Percentiles rank a stretch among this genome's conserved stretches.
These are phyloP conservation scores for Theobroma grandiflorum DNA, from an alignment of 441 rosid species.

Conservation along the genomic window DNA sequence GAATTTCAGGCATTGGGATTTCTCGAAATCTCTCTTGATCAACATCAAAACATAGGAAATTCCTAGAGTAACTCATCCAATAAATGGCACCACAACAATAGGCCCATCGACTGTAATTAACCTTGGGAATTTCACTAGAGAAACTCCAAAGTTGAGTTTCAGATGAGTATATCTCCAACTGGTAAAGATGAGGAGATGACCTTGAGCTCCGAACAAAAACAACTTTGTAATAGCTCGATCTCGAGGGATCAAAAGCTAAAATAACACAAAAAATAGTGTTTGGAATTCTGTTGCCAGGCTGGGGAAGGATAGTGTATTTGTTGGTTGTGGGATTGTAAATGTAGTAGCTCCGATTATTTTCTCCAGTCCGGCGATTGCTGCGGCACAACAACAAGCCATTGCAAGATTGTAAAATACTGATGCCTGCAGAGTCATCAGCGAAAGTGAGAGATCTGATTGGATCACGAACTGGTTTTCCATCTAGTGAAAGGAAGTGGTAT, in stretches of 20 bases:
- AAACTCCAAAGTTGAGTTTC: conserved; percentile 33
- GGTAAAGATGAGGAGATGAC: conserved; percentile 10
- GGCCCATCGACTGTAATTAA: conserved; percentile 18
- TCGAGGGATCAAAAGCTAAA: conserved; percentile 46
- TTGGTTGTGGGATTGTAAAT: conserved; percentile 59
- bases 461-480: conserved; percentile 30
- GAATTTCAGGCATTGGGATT: conserved; percentile 35
- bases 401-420: conserved; percentile 52
- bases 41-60: conserved; percentile 28
- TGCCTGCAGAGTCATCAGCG: conserved; percentile 31
- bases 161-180: conserved; percentile 41
- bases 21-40: conserved; percentile 34
- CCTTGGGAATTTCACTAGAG: conserved; percentile 3
- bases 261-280: conserved; percentile 19
- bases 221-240: conserved; percentile 43
- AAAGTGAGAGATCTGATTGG: conserved; percentile 34
- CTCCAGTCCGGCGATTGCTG: conserved; percentile 21
- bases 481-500: conserved; percentile 31
- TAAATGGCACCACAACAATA: conserved; percentile 40
- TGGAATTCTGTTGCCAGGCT: background rate
- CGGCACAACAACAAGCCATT: conserved; percentile 60
- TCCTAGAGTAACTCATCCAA: conserved; percentile 35
- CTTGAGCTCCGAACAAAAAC: conserved; percentile 11
- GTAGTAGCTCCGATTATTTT: conserved; percentile 30
- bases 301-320: conserved; percentile 34